Percentiles rank a stretch among this genome's conserved stretches.
These are phyloP conservation scores for Botrytis tulipae DNA, from an alignment of 2,329 filamentous ascomycete genomes.

Conservation along the genomic window DNA sequence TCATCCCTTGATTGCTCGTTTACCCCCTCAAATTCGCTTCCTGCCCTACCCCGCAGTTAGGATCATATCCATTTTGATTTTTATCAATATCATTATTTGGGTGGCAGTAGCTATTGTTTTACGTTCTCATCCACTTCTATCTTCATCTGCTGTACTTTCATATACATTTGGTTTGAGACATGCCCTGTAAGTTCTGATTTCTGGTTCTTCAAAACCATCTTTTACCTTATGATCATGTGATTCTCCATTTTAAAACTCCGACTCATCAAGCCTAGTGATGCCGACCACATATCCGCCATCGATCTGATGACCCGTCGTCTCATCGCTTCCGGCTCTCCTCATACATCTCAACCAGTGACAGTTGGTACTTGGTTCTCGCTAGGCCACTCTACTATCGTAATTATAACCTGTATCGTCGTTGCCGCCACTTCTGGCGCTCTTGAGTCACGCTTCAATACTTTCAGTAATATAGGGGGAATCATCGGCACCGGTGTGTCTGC, in stretches of 20 bases:
- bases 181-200: constrained; percentile 55
- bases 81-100: constrained; percentile 57
- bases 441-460: constrained; percentile 75
- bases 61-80: constrained; percentile 53
- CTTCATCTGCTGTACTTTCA: constrained; percentile 77
- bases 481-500: constrained; percentile 87
- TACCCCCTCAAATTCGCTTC: constrained; percentile 20
- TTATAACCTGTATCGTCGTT: constrained; percentile 86
- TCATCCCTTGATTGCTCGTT: constrained; percentile 12
- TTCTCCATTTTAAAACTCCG: background rate
- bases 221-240: background rate
- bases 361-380: constrained; percentile 94
- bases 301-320: constrained; percentile 92
- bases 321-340: constrained; percentile 57
- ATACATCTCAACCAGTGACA: constrained; percentile 71
- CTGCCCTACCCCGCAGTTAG: constrained; percentile 32
- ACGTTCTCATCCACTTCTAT: constrained; percentile 56
- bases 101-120: constrained; percentile 52
- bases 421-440: constrained; percentile 87
- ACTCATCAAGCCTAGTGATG: constrained; percentile 51
- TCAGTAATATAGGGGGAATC: constrained; percentile 78
- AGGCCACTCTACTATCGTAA: constrained; percentile 89
- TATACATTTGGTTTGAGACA: constrained; percentile 89
- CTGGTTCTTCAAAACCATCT: background rate
- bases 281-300: constrained; percentile 88